phyloP scores from a whole-genome alignment of 345 rosid species.

The Dovyalis caffra region DNA sequence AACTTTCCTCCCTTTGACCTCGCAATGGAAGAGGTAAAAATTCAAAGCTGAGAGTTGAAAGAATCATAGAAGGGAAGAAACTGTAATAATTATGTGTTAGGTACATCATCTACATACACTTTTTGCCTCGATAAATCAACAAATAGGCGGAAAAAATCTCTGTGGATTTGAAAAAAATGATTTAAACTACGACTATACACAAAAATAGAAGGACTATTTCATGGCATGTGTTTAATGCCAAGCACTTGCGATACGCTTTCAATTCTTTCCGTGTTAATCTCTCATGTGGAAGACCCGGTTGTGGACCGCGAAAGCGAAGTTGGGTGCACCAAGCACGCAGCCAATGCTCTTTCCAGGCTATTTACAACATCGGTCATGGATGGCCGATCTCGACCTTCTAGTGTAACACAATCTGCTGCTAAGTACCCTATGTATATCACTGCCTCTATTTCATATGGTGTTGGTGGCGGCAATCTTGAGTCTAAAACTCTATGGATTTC shows the following conservation, averaged over 20 bases:
- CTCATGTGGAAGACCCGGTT: conserved; percentile 30
- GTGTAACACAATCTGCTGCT: conserved; percentile 56
- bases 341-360: conserved; percentile 56
- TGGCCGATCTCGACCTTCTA: conserved; percentile 57
- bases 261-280: not conserved
- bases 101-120: not conserved
- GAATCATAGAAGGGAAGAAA: not conserved
- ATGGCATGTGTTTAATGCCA: not conserved
- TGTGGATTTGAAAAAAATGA: not conserved
- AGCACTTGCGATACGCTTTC: too few relatives aligned
- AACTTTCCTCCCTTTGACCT: not conserved
- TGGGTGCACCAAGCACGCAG: conserved; percentile 38
- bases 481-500: conserved; percentile 72
- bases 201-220: not conserved
- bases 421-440: conserved; percentile 55
- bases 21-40: not conserved
- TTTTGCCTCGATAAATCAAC: not conserved
- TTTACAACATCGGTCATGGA: conserved; percentile 55
- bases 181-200: not conserved
- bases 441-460: conserved; percentile 72
- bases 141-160: not conserved
- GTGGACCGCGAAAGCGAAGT: conserved; percentile 37
- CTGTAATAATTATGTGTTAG: not conserved
- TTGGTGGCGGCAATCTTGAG: conserved; percentile 58
- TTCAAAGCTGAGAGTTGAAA: not conserved